Percentiles rank a stretch among this genome's conserved stretches.
Conservation (phyloP, 106 monocot species). For the Iris macrosiphon region DNA sequence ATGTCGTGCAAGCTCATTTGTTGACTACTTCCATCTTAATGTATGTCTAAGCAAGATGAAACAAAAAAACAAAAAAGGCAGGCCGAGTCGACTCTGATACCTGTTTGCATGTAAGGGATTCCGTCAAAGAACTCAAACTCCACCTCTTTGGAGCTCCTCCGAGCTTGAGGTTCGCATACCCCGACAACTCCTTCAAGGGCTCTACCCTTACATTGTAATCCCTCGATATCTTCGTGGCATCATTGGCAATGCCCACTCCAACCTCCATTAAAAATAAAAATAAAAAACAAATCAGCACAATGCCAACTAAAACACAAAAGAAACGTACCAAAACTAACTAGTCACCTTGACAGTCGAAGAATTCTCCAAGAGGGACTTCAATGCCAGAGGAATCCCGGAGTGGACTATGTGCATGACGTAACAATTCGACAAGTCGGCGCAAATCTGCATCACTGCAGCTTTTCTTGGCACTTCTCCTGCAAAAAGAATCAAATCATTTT, state of each 20-base stretch:
- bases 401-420: conserved; percentile 85
- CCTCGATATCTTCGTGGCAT: conserved; percentile 65
- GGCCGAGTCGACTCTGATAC: too few relatives aligned
- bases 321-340: neutral
- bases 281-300: neutral
- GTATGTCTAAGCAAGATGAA: too few relatives aligned
- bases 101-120: conserved; percentile 75
- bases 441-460: conserved; percentile 92
- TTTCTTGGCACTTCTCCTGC: conserved; percentile 68
- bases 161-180: conserved; percentile 69
- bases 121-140: conserved; percentile 71
- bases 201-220: conserved; percentile 62
- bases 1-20: too few relatives aligned
- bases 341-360: conserved; percentile 63
- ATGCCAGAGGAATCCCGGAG: conserved; percentile 67
- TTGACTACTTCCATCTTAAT: too few relatives aligned
- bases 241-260: conserved; percentile 64
- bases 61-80: too few relatives aligned
- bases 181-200: conserved; percentile 67
- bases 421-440: conserved; percentile 52
- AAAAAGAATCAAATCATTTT: too few relatives aligned
- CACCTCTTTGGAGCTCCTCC: conserved; percentile 49
- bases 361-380: conserved; percentile 70
- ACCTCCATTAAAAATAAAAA: conserved; percentile 36
- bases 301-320: neutral